phyloP scores from a whole-genome alignment of 2,329 filamentous ascomycete species.

The Xylariomycetidae sp. region DNA sequence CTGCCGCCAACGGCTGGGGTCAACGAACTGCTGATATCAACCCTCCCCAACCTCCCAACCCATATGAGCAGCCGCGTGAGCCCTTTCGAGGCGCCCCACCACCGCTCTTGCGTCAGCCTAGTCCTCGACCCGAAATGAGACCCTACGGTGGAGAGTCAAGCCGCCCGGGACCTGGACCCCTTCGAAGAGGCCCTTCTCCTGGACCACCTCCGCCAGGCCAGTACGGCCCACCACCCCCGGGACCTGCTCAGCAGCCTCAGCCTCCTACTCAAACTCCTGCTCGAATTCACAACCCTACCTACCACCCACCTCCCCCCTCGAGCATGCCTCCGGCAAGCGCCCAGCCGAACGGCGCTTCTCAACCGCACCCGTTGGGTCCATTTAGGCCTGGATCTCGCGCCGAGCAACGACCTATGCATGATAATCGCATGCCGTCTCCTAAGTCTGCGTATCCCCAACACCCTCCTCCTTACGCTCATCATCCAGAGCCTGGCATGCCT shows the following conservation, averaged over 20 bases:
- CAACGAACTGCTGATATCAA: conserved; percentile 72
- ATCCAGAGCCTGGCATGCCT: conserved; percentile 53
- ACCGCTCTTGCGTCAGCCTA: conserved; percentile 64
- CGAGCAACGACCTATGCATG: conserved; percentile 70
- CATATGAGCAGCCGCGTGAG: conserved; percentile 77
- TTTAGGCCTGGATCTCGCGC: conserved; percentile 76
- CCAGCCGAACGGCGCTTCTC: conserved; percentile 39
- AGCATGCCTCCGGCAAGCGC: conserved; percentile 32
- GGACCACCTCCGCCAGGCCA: conserved; percentile 44
- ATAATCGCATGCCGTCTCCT: conserved; percentile 85
- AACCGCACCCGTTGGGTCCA: conserved; percentile 53
- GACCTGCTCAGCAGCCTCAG: conserved; percentile 36
- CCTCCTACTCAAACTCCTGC: conserved; percentile 38
- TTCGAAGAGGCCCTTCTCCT: conserved; percentile 48
- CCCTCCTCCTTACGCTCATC: conserved; percentile 63
- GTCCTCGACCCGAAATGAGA: conserved; percentile 68
- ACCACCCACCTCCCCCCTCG: conserved; percentile 31
- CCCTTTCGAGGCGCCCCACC: conserved; percentile 61
- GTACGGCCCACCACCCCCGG: conserved; percentile 48
- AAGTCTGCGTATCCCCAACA: conserved; percentile 80
- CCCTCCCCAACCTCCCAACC: conserved; percentile 70
- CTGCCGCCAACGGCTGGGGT: conserved; percentile 51
- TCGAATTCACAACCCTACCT: conserved; percentile 35
- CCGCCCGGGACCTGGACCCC: conserved; percentile 44
- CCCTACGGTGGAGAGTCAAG: conserved; percentile 65